These are phyloP conservation scores for Hyaloscypha hepaticicola DNA, from an alignment of 495 filamentous ascomycete species.

Conservation along the genomic window DNA sequence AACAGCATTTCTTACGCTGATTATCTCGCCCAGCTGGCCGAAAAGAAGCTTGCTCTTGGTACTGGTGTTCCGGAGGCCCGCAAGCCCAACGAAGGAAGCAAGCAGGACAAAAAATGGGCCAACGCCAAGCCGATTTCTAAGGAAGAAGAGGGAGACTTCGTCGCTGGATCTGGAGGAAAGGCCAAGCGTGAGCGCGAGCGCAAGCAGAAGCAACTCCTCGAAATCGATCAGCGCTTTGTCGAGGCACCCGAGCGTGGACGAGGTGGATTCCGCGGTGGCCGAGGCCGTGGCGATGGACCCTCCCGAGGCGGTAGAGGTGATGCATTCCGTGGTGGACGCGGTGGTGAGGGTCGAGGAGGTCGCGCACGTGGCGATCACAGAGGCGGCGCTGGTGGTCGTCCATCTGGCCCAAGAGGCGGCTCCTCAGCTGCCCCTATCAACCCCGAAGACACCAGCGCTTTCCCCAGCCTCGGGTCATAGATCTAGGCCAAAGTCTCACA, in stretches of 20 bases:
- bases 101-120: slow-evolving; percentile 88
- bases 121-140: slow-evolving; percentile 74
- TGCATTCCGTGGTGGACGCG: slow-evolving; percentile 37
- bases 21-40: slow-evolving; percentile 83
- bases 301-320: slow-evolving; percentile 50
- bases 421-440: slow-evolving; percentile 47
- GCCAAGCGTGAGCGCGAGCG: slow-evolving; percentile 82
- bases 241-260: slow-evolving; percentile 57
- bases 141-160: slow-evolving; percentile 72
- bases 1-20: slow-evolving; percentile 84
- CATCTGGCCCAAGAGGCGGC: slow-evolving; percentile 27
- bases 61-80: slow-evolving; percentile 61
- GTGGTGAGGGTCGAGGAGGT: slow-evolving; percentile 39
- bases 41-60: slow-evolving; percentile 76
- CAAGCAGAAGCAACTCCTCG: slow-evolving; percentile 86
- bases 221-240: slow-evolving; percentile 79
- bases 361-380: slow-evolving; percentile 43
- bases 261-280: slow-evolving; percentile 50
- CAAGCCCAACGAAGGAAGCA: slow-evolving; percentile 86
- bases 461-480: slow-evolving; percentile 69
- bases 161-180: slow-evolving; percentile 75
- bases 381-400: slow-evolving; percentile 34
- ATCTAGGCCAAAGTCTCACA: slow-evolving; percentile 10
- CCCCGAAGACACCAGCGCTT: slow-evolving; percentile 64
- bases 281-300: slow-evolving; percentile 51